A percentile compares a stretch with the other conserved stretches of the same genome.
These are phyloP conservation scores for Symbiotaphrina buchneri DNA, from an alignment of 495 filamentous ascomycete genomes.

Conservation along the genomic window DNA sequence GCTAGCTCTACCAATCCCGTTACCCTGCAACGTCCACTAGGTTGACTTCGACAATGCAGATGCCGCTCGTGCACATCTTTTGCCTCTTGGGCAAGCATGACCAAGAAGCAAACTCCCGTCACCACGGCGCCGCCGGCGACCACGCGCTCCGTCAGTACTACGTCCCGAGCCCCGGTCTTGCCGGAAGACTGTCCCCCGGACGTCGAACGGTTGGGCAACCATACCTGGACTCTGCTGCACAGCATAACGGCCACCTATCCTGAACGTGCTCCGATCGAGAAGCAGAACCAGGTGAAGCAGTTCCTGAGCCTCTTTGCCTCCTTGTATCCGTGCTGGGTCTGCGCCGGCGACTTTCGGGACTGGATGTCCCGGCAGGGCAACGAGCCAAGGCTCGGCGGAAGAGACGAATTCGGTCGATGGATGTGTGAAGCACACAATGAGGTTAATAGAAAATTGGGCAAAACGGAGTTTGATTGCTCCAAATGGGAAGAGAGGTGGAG, in stretches of 20 bases:
- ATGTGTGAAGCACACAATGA: conserved; percentile 97
- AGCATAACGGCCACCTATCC: conserved; percentile 79
- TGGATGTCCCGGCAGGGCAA: conserved; percentile 59
- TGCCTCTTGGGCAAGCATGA: conserved; percentile 42
- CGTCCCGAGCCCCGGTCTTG: background rate
- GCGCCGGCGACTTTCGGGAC: conserved; percentile 70
- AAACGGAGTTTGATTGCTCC: conserved; percentile 73
- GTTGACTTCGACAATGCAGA: conserved; percentile 19
- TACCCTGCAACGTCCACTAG: conserved; percentile 1
- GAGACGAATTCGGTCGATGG: conserved; percentile 72
- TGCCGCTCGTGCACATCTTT: conserved; percentile 75
- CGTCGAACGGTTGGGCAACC: conserved; percentile 64
- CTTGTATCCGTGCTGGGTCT: conserved; percentile 87
- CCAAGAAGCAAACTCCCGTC: conserved; percentile 26
- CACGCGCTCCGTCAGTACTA: conserved; percentile 10
- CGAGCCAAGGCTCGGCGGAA: conserved; percentile 38
- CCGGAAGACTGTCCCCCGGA: conserved; percentile 37
- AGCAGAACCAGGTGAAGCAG: conserved; percentile 52
- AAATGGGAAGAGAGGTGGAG: conserved; percentile 90
- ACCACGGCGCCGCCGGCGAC: conserved; percentile 8
- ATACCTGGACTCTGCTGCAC: conserved; percentile 85
- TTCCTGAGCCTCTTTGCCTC: conserved; percentile 64
- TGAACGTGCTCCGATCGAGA: conserved; percentile 27
- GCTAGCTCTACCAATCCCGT: conserved; percentile 8
- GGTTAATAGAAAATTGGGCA: conserved; percentile 85